Base-by-base conservation (phyloP, 345 rosid species). In the Sisymbrium irio region DNA sequence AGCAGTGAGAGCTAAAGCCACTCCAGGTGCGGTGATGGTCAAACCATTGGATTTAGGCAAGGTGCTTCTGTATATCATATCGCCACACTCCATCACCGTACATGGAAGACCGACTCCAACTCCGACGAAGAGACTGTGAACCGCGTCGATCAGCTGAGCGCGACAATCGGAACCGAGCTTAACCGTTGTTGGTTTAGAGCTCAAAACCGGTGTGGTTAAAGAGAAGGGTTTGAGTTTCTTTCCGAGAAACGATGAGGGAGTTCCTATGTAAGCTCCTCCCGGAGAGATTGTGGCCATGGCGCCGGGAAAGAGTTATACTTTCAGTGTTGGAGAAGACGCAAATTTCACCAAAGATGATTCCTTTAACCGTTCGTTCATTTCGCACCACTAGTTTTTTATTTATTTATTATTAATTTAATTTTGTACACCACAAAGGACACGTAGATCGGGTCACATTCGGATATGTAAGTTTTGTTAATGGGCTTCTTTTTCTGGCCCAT, bases 91-190 rank as follows among this genome's bases (percentile, higher is more conserved):
- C 97, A 89, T 95, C 12, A 91, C 99, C 17, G 97, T 95, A 75
- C 99, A 95, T 12, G 99, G 97, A 55, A 95, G 82, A 11, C 99
- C 97, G 13, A 95, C 93, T 20, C 97, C 97, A n/a, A 95, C 97
- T n/a, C 93, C 97, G 71, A 91, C 77, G 76, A 92, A 87, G 56
- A 95, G 84, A 54, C 86, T 83, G 36, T 77, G 92, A 71, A 82
- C 97, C 3, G 80, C 83, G 65, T 88, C 86, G 58, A 82, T 67
- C 36, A 91, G 13, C 18, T 83, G 85, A 72, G 83, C 88, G 58
- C 83, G 87, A 44, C 82, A 75, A 35, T 84, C 73, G 30, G 80
- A 44, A 7, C 82, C 78, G 53, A 85, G 56, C 66, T 79, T 78
- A 7, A 63, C 15, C 7, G 77, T 36, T 36, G 69, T 36, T 36